Evolutionary conservation across 2,329 filamentous ascomycete species (phyloP).

Genomic region (Alternaria ethzedia): DNA sequence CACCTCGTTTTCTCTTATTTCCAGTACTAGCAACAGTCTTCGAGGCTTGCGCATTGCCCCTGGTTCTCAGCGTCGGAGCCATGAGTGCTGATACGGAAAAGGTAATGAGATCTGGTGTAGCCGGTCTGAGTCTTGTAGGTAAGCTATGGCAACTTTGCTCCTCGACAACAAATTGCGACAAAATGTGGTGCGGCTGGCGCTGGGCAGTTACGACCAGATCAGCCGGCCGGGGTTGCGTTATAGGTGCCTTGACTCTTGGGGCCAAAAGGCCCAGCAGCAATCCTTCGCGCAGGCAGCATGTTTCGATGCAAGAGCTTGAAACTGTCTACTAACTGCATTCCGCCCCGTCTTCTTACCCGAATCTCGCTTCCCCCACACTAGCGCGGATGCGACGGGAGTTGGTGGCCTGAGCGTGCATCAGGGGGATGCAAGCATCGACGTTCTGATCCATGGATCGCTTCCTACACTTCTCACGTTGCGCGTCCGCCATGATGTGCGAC

Average conservation of each 20-base stretch:
- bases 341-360: neutral
- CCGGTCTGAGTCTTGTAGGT: neutral
- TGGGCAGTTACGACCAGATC: neutral
- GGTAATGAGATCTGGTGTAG: neutral
- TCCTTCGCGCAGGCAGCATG: slow-evolving; percentile 1
- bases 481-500: too few species aligned
- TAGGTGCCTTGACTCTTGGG: neutral
- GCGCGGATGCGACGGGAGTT: neutral
- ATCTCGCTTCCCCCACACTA: slow-evolving; percentile 1
- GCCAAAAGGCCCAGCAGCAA: slow-evolving; percentile 1
- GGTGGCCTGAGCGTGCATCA: neutral
- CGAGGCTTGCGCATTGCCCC: neutral
- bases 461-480: too few species aligned
- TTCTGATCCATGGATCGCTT: too few species aligned
- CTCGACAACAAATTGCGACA: neutral
- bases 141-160: neutral
- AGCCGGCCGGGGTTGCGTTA: neutral
- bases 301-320: neutral
- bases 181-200: neutral
- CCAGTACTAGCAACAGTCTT: neutral
- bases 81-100: neutral
- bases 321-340: neutral
- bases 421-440: neutral
- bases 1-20: neutral
- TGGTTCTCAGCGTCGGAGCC: neutral